These are phyloP conservation scores for Silybum marianum DNA, from an alignment of 129 eudicot genomes.

Conservation along the genomic window DNA sequence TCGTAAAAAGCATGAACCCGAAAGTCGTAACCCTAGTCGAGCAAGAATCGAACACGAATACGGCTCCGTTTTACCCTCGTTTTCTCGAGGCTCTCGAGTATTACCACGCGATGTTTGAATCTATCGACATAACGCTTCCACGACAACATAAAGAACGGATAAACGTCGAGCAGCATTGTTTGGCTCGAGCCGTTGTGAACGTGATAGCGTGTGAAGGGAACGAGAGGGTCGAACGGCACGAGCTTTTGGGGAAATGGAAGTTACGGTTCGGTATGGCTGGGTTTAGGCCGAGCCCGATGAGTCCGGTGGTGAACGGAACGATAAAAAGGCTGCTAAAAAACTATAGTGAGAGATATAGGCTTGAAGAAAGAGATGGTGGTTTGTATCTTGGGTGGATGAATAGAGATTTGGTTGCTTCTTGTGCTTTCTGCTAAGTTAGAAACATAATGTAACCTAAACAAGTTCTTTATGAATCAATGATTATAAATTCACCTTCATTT, in stretches of 20 bases:
- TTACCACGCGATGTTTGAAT: constrained; percentile 80
- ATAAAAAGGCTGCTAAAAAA: constrained; percentile 50
- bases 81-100: constrained; percentile 76
- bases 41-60: constrained; percentile 82
- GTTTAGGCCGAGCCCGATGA: constrained; percentile 68
- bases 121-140: constrained; percentile 69
- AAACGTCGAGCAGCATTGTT: constrained; percentile 71
- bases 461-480: constrained; percentile 24
- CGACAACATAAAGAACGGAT: constrained; percentile 72
- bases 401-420: constrained; percentile 74
- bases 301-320: constrained; percentile 65
- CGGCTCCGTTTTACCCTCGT: constrained; percentile 76
- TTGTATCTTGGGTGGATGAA: constrained; percentile 86
- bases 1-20: constrained; percentile 62
- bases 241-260: constrained; percentile 84
- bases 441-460: constrained; percentile 29
- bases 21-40: constrained; percentile 86
- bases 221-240: constrained; percentile 80
- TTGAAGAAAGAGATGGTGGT: constrained; percentile 81
- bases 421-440: constrained; percentile 45
- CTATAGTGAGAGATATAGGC: constrained; percentile 64
- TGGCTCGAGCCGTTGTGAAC: constrained; percentile 81
- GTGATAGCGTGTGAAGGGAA: constrained; percentile 81
- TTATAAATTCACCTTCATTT: constrained; percentile 12
- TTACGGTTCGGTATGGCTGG: constrained; percentile 82